Evolutionary conservation across 2,329 filamentous ascomycete genomes (phyloP), one percentile per base, ranked within the genome.

Genomic region (Parafenestella ontariensis): DNA sequence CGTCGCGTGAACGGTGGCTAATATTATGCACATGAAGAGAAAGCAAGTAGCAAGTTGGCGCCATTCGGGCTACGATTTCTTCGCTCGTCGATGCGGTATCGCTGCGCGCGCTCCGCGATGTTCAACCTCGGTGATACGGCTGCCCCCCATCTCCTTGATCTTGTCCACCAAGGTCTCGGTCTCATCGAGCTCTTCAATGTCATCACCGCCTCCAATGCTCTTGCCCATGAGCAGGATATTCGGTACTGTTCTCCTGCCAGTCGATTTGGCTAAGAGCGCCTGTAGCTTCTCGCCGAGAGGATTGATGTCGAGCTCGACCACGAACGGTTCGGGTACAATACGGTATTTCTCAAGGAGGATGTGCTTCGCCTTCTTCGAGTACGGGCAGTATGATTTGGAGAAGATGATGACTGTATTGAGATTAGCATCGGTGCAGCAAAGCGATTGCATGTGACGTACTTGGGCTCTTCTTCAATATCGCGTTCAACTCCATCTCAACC

Each of bases 331-430:
- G 0, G 95, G 95, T 0, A 86, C 84, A 71, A 99, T 96, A 49
- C 81, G 82, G 80, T 98, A 98, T 66, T 89, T 88, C 20, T 93
- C 86, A 37, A 96, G 85, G 36, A 99, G 85, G 51, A 98, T 85
- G 39, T 83, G 82, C 78, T 99, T 99, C 41, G 95, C 95, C 65
- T 87, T 87, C 72, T 87, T 89, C 46, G 92, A 97, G 78, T 85
- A 89, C 0, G 90, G 92, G 76, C 95, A 99, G 78, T 94, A 96
- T 1, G 90, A 86, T 77, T 99, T 98, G 61, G 92, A 96, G 80
- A 98, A 98, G 67, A 99, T 91, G 73, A 97, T 90, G 56, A 98
- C 92, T 95, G 62, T 15, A 24, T 9, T 13, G 17, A 5, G 7
- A 21, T 66, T 54, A 67, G 58, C 28, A n/a, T 37, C 45, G 36